phyloP scores from a whole-genome alignment of 129 eudicot species.

The Centrapalus pauciflorus region DNA sequence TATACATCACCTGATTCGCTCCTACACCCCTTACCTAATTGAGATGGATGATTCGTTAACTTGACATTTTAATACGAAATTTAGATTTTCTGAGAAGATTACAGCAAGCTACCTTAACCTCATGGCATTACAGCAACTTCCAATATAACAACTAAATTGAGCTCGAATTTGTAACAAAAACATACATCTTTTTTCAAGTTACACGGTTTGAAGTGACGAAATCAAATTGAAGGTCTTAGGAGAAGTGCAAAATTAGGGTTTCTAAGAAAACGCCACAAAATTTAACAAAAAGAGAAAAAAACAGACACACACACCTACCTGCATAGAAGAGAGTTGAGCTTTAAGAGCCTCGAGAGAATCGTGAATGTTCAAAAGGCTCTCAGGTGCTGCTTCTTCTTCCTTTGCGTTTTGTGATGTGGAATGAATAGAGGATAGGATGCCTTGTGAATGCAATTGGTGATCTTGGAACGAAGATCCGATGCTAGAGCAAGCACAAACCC shows the following conservation, averaged over 20 bases:
- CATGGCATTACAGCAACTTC: neutral
- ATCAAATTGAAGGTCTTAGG: neutral
- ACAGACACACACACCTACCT: slow-evolving; percentile 37
- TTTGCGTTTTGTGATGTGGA: neutral
- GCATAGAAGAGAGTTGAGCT: slow-evolving; percentile 73
- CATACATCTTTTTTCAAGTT: neutral
- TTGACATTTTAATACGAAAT: too few species aligned
- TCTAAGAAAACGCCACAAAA: neutral
- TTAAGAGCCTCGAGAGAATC: slow-evolving; percentile 84
- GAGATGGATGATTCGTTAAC: too few species aligned
- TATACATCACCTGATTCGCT: too few species aligned
- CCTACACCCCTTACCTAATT: too few species aligned
- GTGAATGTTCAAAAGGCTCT: slow-evolving; percentile 60
- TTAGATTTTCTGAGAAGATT: too few species aligned
- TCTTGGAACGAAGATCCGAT: slow-evolving; percentile 75
- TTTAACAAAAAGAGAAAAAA: neutral
- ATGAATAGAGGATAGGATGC: slow-evolving; percentile 11
- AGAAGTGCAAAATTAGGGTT: slow-evolving; percentile 3
- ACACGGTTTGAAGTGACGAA: neutral
- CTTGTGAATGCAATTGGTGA: slow-evolving; percentile 55
- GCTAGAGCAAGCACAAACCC: slow-evolving; percentile 67
- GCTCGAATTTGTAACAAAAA: neutral
- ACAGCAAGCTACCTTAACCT: neutral
- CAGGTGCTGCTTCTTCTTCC: slow-evolving; percentile 45
- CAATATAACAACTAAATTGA: neutral